Conservation (phyloP, 2,329 filamentous ascomycete genomes). For the Cordyceps tenuipes region DNA sequence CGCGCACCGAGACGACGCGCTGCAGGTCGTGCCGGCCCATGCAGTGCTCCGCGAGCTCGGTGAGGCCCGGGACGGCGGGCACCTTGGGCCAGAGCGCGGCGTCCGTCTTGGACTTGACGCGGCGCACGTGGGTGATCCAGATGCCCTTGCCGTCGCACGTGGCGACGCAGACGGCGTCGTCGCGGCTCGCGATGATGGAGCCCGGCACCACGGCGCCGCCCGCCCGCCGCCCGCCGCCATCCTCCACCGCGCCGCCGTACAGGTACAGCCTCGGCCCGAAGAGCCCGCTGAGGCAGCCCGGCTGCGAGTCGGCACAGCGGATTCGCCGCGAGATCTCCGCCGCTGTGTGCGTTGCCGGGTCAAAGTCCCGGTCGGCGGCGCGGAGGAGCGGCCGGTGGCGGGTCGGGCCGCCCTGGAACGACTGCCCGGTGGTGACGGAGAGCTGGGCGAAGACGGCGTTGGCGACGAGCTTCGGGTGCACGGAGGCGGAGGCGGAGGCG, state of each 20-base stretch:
- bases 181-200: slow-evolving; percentile 27
- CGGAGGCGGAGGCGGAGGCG: background rate
- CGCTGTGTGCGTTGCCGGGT: slow-evolving; percentile 25
- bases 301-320: slow-evolving; percentile 33
- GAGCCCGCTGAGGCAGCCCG: slow-evolving; percentile 29
- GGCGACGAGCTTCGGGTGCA: slow-evolving; percentile 20
- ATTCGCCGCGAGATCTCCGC: slow-evolving; percentile 33
- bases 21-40: slow-evolving; percentile 20
- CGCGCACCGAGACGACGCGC: slow-evolving; percentile 13
- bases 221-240: slow-evolving; percentile 15
- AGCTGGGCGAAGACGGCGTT: slow-evolving; percentile 19
- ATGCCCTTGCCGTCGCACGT: slow-evolving; percentile 31
- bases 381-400: slow-evolving; percentile 30
- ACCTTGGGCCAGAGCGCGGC: slow-evolving; percentile 33
- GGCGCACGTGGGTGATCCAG: slow-evolving; percentile 33
- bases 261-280: slow-evolving; percentile 30
- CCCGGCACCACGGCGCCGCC: slow-evolving; percentile 13
- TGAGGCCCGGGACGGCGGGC: slow-evolving; percentile 26
- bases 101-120: slow-evolving; percentile 29
- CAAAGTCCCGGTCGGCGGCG: slow-evolving; percentile 29
- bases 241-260: slow-evolving; percentile 33
- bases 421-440: slow-evolving; percentile 26
- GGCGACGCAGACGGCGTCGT: slow-evolving; percentile 28
- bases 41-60: slow-evolving; percentile 19
- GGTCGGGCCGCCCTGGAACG: slow-evolving; percentile 30